Conservation (phyloP, 1,139 yeast genomes). For the Blastobotrys illinoisensis region DNA sequence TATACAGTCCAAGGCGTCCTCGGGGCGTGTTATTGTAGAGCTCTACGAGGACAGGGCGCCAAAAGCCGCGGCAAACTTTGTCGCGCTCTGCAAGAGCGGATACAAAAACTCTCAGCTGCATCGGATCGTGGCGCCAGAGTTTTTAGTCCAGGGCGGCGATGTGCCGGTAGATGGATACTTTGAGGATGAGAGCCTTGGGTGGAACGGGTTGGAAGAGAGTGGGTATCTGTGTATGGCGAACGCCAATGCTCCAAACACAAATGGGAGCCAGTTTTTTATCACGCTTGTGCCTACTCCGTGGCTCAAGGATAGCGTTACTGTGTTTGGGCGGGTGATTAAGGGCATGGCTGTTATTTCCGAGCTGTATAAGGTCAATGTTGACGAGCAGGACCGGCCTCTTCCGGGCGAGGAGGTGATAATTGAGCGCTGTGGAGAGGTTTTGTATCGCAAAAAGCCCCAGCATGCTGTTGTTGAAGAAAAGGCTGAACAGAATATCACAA, state of each 20-base stretch:
- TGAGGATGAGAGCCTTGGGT: conserved; percentile 56
- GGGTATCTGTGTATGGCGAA: conserved; percentile 58
- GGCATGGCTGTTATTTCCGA: conserved; percentile 61
- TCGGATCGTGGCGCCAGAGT: conserved; percentile 62
- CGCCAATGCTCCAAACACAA: conserved; percentile 34
- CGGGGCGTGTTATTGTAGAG: conserved; percentile 65
- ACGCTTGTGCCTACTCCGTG: conserved; percentile 35
- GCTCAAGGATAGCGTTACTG: conserved; percentile 57
- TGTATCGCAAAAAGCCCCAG: conserved; percentile 15
- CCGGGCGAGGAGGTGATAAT: conserved; percentile 46
- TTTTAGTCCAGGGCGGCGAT: conserved; percentile 79
- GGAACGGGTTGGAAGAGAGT: conserved; percentile 23
- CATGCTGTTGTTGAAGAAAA: no score
- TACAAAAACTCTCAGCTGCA: conserved; percentile 53
- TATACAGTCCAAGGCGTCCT: conserved; percentile 43
- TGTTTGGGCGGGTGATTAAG: conserved; percentile 57
- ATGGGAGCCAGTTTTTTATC: conserved; percentile 72
- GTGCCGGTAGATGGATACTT: conserved; percentile 36
- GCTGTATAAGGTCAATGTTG: conserved; percentile 28
- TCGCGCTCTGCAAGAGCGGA: conserved; percentile 31
- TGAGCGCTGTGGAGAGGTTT: conserved; percentile 51
- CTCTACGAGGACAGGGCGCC: conserved; percentile 53
- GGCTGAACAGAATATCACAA: neutral
- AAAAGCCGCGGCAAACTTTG: conserved; percentile 49
- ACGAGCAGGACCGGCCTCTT: conserved; percentile 33